Base-by-base conservation (phyloP, 176 grass and related monocot species). In the Calamus simplicifolius region DNA sequence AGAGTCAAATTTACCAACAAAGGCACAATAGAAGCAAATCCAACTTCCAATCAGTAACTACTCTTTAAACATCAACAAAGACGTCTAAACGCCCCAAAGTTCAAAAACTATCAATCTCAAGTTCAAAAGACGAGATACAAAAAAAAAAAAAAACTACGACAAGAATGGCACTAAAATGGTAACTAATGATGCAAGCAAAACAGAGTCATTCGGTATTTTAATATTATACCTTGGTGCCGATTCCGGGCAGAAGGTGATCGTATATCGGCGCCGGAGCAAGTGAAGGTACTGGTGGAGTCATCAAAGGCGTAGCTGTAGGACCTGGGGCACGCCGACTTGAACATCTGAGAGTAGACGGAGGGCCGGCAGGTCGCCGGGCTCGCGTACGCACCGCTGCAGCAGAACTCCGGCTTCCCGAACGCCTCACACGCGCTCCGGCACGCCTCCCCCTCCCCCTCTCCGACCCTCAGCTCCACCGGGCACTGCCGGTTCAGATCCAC, bases 261-360 rank as follows among this genome's bases (percentile, higher is more conserved):
- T 78, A 56, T 95, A 95, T 90, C 77, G 14, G 77, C 77, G 49
- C 91, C 80, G 50, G 77, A 63, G 72, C 91, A 95, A 58, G 91
- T 95, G 75, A 95, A 95, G 57, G 80, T 95, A 72, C 80, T 85
- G 29, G 91, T 90, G 18, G 86, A 82, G 51, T 95, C 91, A 53
- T 95, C 91, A 59, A 74, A 95, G 25, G 91, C 91, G 78, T 95
- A 95, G 86, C 91, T 95, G 69, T 95, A 95, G n/a, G 91, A 87
- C n/a, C 57, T 89, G 54, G 86, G 91, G 75, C 91, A 95, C 50
- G 86, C 82, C 38, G 80, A 67, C 68, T 95, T 95, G 83, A 95
- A 95, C 43, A 89, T 28, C 75, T 90, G 74, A 48, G 91, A 95
- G 71, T 95, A 95, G 8, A 68, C 23, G 2, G 86, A 76, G 60